Percentiles rank a stretch among this genome's conserved stretches.
These are phyloP conservation scores for Sporodiniella umbellata DNA, from an alignment of 371 early-diverging fungal genomes.

Conservation along the genomic window DNA sequence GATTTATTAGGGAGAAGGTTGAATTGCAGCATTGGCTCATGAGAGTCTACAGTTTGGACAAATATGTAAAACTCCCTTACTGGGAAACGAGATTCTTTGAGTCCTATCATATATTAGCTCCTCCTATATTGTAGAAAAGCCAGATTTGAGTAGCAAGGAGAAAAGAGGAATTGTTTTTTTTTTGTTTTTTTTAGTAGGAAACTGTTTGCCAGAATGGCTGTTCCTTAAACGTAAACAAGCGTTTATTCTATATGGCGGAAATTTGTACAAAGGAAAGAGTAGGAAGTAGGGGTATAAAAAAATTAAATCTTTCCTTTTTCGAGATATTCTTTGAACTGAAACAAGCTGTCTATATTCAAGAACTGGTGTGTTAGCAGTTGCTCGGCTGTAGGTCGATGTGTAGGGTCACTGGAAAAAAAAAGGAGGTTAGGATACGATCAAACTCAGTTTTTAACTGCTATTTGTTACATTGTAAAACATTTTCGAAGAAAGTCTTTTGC, in stretches of 20 bases:
- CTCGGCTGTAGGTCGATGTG: slow-evolving; percentile 60
- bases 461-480: slow-evolving; percentile 64
- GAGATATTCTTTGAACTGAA: slow-evolving; percentile 46
- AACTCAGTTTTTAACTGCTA: neutral
- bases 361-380: slow-evolving; percentile 56
- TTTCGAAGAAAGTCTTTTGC: slow-evolving; percentile 61
- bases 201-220: no score
- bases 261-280: neutral
- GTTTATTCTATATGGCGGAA: neutral
- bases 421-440: neutral
- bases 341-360: slow-evolving; percentile 37
- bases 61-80: no score
- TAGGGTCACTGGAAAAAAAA: slow-evolving; percentile 55
- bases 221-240: neutral
- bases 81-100: no score
- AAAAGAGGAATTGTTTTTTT: no score
- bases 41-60: no score
- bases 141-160: no score
- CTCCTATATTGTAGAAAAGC: no score
- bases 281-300: neutral
- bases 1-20: no score
- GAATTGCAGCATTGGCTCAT: no score
- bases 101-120: no score
- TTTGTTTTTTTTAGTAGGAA: no score
- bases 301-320: slow-evolving; percentile 25